phyloP scores from a whole-genome alignment of 805 yeast genomes.

The Zygotorulaspora danielsina region DNA sequence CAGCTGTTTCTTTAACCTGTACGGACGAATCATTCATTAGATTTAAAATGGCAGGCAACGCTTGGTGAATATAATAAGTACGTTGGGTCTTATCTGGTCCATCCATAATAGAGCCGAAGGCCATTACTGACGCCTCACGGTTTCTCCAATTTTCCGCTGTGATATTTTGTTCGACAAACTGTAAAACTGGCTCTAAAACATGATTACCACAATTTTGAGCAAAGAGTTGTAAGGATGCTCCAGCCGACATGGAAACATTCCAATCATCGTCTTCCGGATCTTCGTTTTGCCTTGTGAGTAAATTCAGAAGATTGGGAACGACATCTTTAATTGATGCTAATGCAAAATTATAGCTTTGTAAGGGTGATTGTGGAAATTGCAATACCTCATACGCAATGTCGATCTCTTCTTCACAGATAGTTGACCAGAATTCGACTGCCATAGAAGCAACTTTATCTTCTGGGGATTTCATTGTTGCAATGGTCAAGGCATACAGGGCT shows the following conservation, averaged over 20 bases:
- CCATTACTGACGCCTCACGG: slow-evolving; percentile 98
- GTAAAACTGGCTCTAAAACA: slow-evolving; percentile 79
- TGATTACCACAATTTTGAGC: slow-evolving; percentile 86
- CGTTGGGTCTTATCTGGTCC: slow-evolving; percentile 81
- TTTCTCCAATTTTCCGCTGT: slow-evolving; percentile 65
- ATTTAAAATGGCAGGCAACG: slow-evolving; percentile 69
- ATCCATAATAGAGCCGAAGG: slow-evolving; percentile 93
- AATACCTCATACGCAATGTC: slow-evolving; percentile 69
- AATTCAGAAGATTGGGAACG: slow-evolving; percentile 74
- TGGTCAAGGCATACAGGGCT: slow-evolving; percentile 86
- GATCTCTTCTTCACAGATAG: slow-evolving; percentile 97
- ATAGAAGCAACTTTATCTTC: slow-evolving; percentile 83
- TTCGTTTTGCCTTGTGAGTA: slow-evolving; percentile 84
- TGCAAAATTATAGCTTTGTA: slow-evolving; percentile 74
- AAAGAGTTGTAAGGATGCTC: slow-evolving; percentile 89
- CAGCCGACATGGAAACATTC: slow-evolving; percentile 98
- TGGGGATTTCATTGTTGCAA: slow-evolving; percentile 79
- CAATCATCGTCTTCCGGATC: slow-evolving; percentile 95
- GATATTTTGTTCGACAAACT: slow-evolving; percentile 76
- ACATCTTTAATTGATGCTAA: slow-evolving; percentile 78
- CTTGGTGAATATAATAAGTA: slow-evolving; percentile 67
- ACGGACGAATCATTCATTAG: slow-evolving; percentile 70
- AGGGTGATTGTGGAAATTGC: slow-evolving; percentile 50
- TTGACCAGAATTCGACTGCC: slow-evolving; percentile 99
- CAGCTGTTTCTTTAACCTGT: slow-evolving; percentile 93